These are phyloP conservation scores for Lanmaoa rubissima DNA, from an alignment of 768 basidiomycete species.

Conservation along the genomic window DNA sequence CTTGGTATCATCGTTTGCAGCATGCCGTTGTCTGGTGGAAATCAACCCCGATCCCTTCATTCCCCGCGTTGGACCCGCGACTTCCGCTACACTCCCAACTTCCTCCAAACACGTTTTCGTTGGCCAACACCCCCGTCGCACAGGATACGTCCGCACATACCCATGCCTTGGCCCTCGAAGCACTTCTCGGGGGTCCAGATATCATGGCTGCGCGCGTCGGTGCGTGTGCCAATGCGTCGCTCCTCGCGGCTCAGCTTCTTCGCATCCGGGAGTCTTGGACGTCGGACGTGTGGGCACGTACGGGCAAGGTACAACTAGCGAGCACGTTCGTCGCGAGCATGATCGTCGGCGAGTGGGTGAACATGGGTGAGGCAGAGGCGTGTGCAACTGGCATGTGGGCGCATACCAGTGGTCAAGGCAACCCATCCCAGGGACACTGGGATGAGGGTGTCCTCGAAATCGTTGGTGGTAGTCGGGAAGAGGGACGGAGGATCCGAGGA, in stretches of 20 bases:
- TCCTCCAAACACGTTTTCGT: slow-evolving; percentile 60
- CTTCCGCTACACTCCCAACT: slow-evolving; percentile 71
- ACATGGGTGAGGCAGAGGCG: slow-evolving; percentile 74
- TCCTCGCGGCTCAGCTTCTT: slow-evolving; percentile 72
- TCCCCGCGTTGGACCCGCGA: slow-evolving; percentile 71
- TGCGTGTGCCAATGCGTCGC: slow-evolving; percentile 65
- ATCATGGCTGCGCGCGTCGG: slow-evolving; percentile 76
- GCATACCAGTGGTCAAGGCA: slow-evolving; percentile 36
- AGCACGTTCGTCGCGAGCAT: slow-evolving; percentile 72
- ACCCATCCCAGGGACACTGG: slow-evolving; percentile 56
- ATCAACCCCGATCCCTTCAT: slow-evolving; percentile 66
- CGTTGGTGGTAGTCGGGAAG: slow-evolving; percentile 72
- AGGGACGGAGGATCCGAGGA: slow-evolving; percentile 65
- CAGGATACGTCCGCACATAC: slow-evolving; percentile 81
- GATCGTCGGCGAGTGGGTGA: slow-evolving; percentile 67
- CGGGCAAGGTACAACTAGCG: slow-evolving; percentile 76
- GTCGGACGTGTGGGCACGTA: slow-evolving; percentile 73
- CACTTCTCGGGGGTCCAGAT: slow-evolving; percentile 75
- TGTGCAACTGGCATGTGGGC: slow-evolving; percentile 80
- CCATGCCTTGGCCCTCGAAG: slow-evolving; percentile 73
- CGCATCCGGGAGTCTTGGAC: slow-evolving; percentile 78
- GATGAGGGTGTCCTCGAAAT: slow-evolving; percentile 78
- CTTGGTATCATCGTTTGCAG: slow-evolving; percentile 23
- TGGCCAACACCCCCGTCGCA: slow-evolving; percentile 71
- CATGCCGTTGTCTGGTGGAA: slow-evolving; percentile 89